Conservation (phyloP, 768 basidiomycete species). For the Leccinum obscurum region DNA sequence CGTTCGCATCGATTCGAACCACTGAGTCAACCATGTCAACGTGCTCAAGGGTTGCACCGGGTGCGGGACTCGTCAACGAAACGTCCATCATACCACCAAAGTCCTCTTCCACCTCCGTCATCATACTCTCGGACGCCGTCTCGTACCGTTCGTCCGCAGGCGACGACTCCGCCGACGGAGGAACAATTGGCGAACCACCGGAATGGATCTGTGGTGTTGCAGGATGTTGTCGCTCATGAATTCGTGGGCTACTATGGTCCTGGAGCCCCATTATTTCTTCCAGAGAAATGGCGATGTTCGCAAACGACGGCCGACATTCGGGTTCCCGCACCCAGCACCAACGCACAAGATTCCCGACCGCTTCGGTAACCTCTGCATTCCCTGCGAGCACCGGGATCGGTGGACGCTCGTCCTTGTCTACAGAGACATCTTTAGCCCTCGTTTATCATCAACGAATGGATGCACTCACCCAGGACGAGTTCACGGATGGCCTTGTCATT, state of each 20-base stretch:
- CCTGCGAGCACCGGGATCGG: slow-evolving; percentile 40
- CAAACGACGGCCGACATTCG: slow-evolving; percentile 51
- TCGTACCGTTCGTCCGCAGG: slow-evolving; percentile 28
- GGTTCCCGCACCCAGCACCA: slow-evolving; percentile 60
- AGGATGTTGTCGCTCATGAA: neutral
- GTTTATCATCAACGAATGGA: slow-evolving; percentile 1
- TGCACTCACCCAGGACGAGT: slow-evolving; percentile 49
- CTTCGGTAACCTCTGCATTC: slow-evolving; percentile 33
- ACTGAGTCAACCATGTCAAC: neutral
- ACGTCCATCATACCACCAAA: slow-evolving; percentile 18
- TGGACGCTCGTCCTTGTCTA: slow-evolving; percentile 55
- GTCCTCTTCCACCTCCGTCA: slow-evolving; percentile 14
- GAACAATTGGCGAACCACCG: neutral
- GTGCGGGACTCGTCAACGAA: slow-evolving; percentile 18
- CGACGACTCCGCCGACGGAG: slow-evolving; percentile 16
- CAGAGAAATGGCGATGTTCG: slow-evolving; percentile 45
- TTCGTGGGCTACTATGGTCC: slow-evolving; percentile 21
- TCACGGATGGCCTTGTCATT: slow-evolving; percentile 52
- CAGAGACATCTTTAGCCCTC: neutral
- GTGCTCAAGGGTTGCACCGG: neutral
- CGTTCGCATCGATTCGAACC: neutral
- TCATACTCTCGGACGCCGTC: slow-evolving; percentile 29
- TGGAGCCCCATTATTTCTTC: slow-evolving; percentile 44
- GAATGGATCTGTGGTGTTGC: neutral
- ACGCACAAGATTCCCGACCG: slow-evolving; percentile 45